Percentiles rank a stretch among this genome's conserved stretches.
Conservation (phyloP, 352 stramenopile genomes). For the Elongisporangium prolatum region DNA sequence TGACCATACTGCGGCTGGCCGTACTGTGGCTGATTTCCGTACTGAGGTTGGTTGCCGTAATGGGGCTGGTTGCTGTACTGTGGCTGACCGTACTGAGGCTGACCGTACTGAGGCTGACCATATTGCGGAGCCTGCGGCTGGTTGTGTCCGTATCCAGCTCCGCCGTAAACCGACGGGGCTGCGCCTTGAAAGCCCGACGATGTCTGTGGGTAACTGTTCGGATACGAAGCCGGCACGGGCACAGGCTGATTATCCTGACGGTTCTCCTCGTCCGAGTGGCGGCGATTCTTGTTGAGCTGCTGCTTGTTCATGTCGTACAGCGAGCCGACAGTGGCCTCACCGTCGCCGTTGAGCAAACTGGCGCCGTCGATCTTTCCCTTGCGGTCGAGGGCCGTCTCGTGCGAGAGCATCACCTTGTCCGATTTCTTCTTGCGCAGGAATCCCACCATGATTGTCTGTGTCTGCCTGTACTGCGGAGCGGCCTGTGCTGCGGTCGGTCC, state of each 20-base stretch:
- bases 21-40: slow-evolving; percentile 11
- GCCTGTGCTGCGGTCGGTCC: background rate
- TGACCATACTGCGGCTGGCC: slow-evolving; percentile 17
- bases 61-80: slow-evolving; percentile 17
- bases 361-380: slow-evolving; percentile 82
- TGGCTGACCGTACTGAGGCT: slow-evolving; percentile 12
- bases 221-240: slow-evolving; percentile 6
- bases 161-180: background rate
- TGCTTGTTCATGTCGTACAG: slow-evolving; percentile 63
- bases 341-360: slow-evolving; percentile 78
- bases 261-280: slow-evolving; percentile 68
- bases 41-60: slow-evolving; percentile 19
- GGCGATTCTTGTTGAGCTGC: slow-evolving; percentile 29
- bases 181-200: background rate
- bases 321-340: slow-evolving; percentile 62
- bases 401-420: slow-evolving; percentile 56
- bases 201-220: slow-evolving; percentile 26
- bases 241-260: slow-evolving; percentile 19
- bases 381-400: slow-evolving; percentile 73
- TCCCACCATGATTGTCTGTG: slow-evolving; percentile 42
- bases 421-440: slow-evolving; percentile 88
- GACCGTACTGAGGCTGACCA: slow-evolving; percentile 17
- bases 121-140: slow-evolving; percentile 51
- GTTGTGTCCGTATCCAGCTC: slow-evolving; percentile 40
- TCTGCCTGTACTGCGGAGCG: slow-evolving; percentile 3